Evolutionary conservation across 1,284 basidiomycete genomes (phyloP).

Genomic region (Xanthoconium separans): DNA sequence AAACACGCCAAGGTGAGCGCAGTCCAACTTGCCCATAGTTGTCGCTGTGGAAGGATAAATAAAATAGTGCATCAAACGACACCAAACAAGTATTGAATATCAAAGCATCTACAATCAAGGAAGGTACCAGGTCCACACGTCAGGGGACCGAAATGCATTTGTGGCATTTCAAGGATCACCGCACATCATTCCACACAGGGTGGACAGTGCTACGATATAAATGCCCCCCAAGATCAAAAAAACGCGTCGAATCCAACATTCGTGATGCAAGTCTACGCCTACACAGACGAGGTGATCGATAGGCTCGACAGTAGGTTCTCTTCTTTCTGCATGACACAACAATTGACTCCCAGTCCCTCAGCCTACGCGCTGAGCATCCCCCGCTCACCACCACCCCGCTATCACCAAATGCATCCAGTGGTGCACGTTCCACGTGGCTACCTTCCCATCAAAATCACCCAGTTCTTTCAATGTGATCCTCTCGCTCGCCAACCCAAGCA

Average conservation of each 20-base stretch:
- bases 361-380: conserved; percentile 2
- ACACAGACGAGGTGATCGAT: conserved; percentile 7
- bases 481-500: neutral
- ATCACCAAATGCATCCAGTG: conserved; percentile 3
- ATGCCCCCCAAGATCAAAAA: neutral
- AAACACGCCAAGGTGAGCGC: no score
- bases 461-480: conserved; percentile 3
- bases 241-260: neutral
- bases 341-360: neutral
- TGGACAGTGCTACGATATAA: conserved; percentile 2
- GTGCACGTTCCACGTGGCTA: neutral
- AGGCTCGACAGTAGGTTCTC: neutral
- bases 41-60: no score
- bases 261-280: conserved; percentile 8
- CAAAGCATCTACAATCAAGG: no score
- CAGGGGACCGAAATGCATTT: no score
- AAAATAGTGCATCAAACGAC: no score
- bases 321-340: neutral
- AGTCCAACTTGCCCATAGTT: no score
- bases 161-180: no score
- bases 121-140: no score
- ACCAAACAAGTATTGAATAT: no score
- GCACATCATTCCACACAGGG: neutral
- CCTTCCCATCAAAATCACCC: conserved; percentile 9
- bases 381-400: neutral